Conservation (phyloP, 2,329 filamentous ascomycete genomes). For the Neopestalotiopsis sp. region DNA sequence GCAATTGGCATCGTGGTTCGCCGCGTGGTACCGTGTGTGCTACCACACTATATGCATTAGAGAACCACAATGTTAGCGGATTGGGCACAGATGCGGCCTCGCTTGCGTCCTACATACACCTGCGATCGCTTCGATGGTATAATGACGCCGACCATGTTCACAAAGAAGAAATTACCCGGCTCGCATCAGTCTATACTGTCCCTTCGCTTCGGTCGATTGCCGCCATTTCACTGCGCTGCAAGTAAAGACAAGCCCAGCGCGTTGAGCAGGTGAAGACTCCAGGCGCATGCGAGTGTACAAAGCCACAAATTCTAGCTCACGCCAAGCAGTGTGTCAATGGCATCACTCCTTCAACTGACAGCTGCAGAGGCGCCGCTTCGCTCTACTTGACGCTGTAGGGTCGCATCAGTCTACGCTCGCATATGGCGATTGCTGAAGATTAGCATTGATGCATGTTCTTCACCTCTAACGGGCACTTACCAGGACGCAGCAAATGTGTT, state of each 20-base stretch:
- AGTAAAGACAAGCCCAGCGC: too few species aligned
- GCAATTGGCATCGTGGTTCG: neutral
- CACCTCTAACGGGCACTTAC: neutral
- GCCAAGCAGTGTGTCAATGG: neutral
- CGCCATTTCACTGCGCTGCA: neutral
- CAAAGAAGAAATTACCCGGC: too few species aligned
- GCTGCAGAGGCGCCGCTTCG: neutral
- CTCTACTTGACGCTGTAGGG: neutral
- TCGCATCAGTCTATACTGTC: neutral
- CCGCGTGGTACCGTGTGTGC: neutral
- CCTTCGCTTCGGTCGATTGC: neutral
- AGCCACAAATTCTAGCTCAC: neutral
- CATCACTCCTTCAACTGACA: neutral
- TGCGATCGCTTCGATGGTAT: neutral
- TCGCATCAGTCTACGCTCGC: neutral
- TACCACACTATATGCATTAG: neutral
- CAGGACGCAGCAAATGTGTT: too few species aligned
- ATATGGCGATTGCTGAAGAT: neutral
- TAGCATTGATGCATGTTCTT: neutral
- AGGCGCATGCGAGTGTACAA: neutral
- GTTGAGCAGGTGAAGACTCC: neutral
- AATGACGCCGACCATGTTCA: neutral
- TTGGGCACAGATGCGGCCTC: neutral
- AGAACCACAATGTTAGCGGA: neutral
- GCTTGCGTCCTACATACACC: neutral